Base-by-base conservation (phyloP, 352 stramenopile genomes). In the Phytopythium montanum region DNA sequence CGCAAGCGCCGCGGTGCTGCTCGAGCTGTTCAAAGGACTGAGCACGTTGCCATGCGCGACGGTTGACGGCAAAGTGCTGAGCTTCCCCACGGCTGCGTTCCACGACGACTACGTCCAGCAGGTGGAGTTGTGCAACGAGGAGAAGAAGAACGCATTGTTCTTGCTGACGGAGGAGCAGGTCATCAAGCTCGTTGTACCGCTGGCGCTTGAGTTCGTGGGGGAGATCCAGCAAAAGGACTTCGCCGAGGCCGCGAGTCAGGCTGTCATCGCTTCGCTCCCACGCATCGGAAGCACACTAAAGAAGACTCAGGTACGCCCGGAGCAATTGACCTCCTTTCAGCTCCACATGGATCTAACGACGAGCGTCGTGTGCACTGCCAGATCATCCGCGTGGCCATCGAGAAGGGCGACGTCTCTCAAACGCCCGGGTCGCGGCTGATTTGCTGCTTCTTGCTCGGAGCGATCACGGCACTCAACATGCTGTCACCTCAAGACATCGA, bases 391-490 rank as follows among this genome's bases (percentile, higher is more conserved):
- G 80, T 94, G 3, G 85, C 82, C 8, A 91, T 94, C 21, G 82
- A 92, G 39, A 94, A 92, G 48, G 85, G 85, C 12, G 85, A 94
- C 55, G 85, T 94, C 1, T 91, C 85, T 18, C 81, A 94, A 56
- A 71, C 80, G 19, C 80, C 82, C 13, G 85, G 82, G 0, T 90
- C 85, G n/a, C 70, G 85, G 21, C 68, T 94, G 23, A 86, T 94
- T 12, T 94, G 85, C 54, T 94, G 80, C 33, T 69, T 89, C 5
- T 59, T 94, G 9, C 65, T 94, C 1, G 85, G 85, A 14, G 81
- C 82, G 12, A 66, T 94, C 29, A 94, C 83, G 8, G 80, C 85
- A 10, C 76, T 89, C 16, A 86, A 81, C 23, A 49, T 94, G 29
- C 60, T 94, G 23, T 74, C 80, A 12, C 44, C 76, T 0, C 77